Evolutionary conservation across 2,329 filamentous ascomycete genomes (phyloP).

Genomic region (Camillea tinctor): DNA sequence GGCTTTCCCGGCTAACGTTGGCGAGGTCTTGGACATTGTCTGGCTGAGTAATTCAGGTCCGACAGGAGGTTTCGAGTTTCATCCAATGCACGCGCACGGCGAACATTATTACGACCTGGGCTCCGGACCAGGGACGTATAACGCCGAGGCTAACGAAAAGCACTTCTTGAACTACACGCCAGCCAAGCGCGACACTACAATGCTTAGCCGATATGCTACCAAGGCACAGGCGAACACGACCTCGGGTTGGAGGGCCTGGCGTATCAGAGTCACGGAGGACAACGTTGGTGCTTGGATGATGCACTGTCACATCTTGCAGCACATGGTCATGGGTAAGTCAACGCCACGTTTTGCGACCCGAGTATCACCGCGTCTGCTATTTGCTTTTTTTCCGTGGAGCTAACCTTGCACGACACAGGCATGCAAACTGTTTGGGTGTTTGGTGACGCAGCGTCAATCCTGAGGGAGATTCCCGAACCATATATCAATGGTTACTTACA

Average conservation of each 20-base stretch:
- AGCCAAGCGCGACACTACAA: conserved; percentile 46
- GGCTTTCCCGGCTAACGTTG: conserved; percentile 52
- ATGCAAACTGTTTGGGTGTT: conserved; percentile 45
- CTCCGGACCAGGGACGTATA: conserved; percentile 51
- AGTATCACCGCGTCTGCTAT: background rate
- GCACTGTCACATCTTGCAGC: conserved; percentile 58
- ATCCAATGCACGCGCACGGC: conserved; percentile 57
- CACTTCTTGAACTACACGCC: conserved; percentile 36
- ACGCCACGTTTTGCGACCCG: background rate
- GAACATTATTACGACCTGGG: conserved; percentile 54
- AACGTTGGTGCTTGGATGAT: conserved; percentile 62
- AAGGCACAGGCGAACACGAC: conserved; percentile 39
- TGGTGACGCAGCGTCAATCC: conserved; percentile 38
- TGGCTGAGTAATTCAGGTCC: conserved; percentile 41
- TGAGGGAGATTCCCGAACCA: conserved; percentile 32
- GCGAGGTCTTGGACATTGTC: conserved; percentile 57
- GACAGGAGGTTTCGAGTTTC: conserved; percentile 42
- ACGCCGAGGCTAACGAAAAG: conserved; percentile 47
- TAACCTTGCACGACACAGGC: background rate
- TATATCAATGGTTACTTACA: conserved; percentile 41
- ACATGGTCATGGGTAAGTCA: conserved; percentile 53
- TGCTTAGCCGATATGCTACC: conserved; percentile 53
- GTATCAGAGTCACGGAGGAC: conserved; percentile 42
- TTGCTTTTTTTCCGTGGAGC: background rate
- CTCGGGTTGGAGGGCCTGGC: conserved; percentile 61